Conservation (phyloP, 1,284 basidiomycete species). For the Rhodofomes roseus region DNA sequence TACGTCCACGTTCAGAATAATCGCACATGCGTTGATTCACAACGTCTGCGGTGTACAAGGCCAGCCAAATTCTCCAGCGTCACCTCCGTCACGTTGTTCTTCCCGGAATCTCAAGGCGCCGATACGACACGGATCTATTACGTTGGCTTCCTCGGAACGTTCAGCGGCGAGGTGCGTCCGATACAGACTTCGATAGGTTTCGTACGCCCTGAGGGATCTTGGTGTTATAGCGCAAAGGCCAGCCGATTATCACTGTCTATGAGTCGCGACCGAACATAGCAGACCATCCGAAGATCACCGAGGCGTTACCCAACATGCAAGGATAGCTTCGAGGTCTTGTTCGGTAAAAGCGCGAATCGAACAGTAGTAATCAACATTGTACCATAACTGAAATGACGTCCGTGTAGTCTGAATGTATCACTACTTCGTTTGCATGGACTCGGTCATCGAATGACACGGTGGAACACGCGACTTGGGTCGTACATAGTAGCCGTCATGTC, state of each 20-base stretch:
- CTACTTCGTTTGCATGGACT: too few species aligned
- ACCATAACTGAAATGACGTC: too few species aligned
- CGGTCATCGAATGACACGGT: too few species aligned
- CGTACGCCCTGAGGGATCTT: not conserved
- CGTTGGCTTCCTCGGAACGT: conserved; percentile 75
- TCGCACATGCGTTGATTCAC: not conserved
- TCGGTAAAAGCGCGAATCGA: not conserved
- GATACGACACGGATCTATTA: conserved; percentile 71
- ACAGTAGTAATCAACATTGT: too few species aligned
- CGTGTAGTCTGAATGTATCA: too few species aligned
- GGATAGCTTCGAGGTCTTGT: conserved; percentile 23
- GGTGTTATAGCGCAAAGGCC: conserved; percentile 51
- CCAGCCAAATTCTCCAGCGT: conserved; percentile 75
- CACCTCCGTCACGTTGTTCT: conserved; percentile 69
- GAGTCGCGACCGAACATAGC: conserved; percentile 77
- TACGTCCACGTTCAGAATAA: conserved; percentile 1
- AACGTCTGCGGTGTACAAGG: conserved; percentile 28
- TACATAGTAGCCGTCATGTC: too few species aligned
- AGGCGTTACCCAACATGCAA: conserved; percentile 40
- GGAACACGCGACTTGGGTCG: too few species aligned
- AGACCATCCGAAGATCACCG: conserved; percentile 77
- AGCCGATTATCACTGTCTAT: conserved; percentile 74
- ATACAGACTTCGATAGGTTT: not conserved
- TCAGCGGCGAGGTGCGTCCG: conserved; percentile 56
- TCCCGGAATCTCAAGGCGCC: conserved; percentile 70